Base-by-base conservation (phyloP, 164 flowering plant species). In the Berberis thunbergii region DNA sequence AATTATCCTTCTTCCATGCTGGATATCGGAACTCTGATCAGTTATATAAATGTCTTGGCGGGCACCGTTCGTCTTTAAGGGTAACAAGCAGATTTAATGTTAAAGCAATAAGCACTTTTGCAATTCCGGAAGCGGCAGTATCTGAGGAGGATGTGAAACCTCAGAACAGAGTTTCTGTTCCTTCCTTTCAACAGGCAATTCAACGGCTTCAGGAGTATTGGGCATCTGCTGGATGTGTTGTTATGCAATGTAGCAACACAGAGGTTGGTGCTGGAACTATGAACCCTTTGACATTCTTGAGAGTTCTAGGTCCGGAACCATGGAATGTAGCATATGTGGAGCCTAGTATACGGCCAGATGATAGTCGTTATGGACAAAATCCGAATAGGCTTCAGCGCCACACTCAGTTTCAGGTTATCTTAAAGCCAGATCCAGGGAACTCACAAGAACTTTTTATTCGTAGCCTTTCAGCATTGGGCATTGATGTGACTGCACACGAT, bases 191-290 rank as follows among this genome's bases (percentile, higher is more conserved):
- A 56, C 97, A 93, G 72, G 98, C 98, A 9, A 88, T 93, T 76
- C 97, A 89, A 66, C 82, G 98, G 2, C 88, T 89, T 57, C 98
- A 92, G 98, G 95, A 90, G 72, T 90, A 94, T 71, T 94, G 97
- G 98, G 97, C 96, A 68, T 94, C 97, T 0, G 96, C 88, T 72
- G 98, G 98, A 74, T 94, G 98, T 70, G 83, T 96, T 26, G 68
- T 94, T 59, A 94, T 94, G 98, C 98, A 94, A 74, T 88, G 96
- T 68, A 94, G 98, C 84, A 94, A 94, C 78, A 90, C 98, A 12
- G 98, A 94, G 98, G 98, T 94, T 72, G 98, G 98, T 77, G 98
- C 98, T 45, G 98, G 98, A 67, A 94, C 98, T 43, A 94, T 94
- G 98, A 94, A 94, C 83, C 98, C 97, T 53, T 73, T 87, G 70